Conservation (phyloP, 352 stramenopile species). For the Pythium chondricola region DNA sequence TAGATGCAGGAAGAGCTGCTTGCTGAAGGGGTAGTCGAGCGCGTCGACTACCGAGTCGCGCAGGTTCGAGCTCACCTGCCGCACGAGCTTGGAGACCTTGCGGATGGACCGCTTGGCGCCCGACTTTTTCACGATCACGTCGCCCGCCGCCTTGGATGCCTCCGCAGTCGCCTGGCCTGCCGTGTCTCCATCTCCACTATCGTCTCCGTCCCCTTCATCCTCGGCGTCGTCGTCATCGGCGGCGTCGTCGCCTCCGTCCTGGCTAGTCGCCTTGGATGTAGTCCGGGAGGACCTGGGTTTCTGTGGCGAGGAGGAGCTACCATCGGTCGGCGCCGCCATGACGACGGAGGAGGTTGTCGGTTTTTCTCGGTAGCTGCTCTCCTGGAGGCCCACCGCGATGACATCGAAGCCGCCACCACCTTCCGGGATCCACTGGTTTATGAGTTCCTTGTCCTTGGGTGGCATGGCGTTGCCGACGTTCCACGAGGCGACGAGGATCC, state of each 20-base stretch:
- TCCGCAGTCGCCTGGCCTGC: slow-evolving; percentile 12
- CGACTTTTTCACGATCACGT: slow-evolving; percentile 64
- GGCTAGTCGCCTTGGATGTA: slow-evolving; percentile 5
- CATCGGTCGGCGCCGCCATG: not conserved
- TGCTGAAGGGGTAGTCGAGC: slow-evolving; percentile 63
- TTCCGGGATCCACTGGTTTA: slow-evolving; percentile 70
- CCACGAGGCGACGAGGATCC: slow-evolving; percentile 70
- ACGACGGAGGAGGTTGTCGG: not conserved
- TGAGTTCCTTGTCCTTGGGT: slow-evolving; percentile 36
- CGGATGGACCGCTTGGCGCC: slow-evolving; percentile 62
- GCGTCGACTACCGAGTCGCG: slow-evolving; percentile 49
- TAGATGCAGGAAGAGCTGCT: slow-evolving; percentile 54
- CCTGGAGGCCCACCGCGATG: slow-evolving; percentile 74
- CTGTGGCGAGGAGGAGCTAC: not conserved
- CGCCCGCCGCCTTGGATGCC: not conserved
- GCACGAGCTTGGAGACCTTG: slow-evolving; percentile 57
- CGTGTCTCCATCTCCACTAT: slow-evolving; percentile 26
- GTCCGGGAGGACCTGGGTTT: slow-evolving; percentile 17
- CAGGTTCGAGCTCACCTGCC: slow-evolving; percentile 59
- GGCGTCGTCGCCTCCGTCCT: slow-evolving; percentile 13
- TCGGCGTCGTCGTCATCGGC: slow-evolving; percentile 19
- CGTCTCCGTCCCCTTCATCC: slow-evolving; percentile 21
- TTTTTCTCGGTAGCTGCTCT: slow-evolving; percentile 73
- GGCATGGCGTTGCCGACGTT: slow-evolving; percentile 85
- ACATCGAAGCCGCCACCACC: slow-evolving; percentile 79